Conservation (phyloP, 2,329 filamentous ascomycete genomes). For the Fusarium gaditjirri region DNA sequence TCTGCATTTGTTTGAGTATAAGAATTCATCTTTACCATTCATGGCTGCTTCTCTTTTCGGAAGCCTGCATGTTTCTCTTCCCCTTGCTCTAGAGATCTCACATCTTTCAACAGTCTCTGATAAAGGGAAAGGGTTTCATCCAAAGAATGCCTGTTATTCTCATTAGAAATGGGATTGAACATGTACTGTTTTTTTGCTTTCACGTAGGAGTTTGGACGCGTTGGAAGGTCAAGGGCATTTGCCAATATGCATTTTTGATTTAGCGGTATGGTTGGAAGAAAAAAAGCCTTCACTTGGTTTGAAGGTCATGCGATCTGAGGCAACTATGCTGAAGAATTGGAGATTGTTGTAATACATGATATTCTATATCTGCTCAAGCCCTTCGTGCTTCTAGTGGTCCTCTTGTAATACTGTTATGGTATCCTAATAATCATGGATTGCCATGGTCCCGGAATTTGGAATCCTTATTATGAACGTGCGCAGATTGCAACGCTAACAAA, state of each 20-base stretch:
- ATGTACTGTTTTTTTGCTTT: conserved; percentile 12
- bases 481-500: neutral
- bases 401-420: neutral
- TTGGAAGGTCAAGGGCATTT: conserved; percentile 20
- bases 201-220: conserved; percentile 31
- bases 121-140: conserved; percentile 24
- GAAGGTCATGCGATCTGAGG: conserved; percentile 14
- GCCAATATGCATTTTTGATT: conserved; percentile 24
- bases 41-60: conserved; percentile 27
- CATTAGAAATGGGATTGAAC: conserved; percentile 3
- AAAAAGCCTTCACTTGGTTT: conserved; percentile 36
- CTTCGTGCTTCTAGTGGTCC: neutral
- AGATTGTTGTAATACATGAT: conserved; percentile 37
- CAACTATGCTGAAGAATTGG: conserved; percentile 13
- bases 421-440: neutral
- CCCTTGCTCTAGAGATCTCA: conserved; percentile 22
- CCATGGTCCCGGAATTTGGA: neutral
- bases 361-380: conserved; percentile 13
- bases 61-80: conserved; percentile 20
- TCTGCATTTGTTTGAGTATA: conserved; percentile 42
- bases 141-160: conserved; percentile 14
- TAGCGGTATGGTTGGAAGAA: conserved; percentile 38
- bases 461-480: neutral
- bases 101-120: conserved; percentile 16
- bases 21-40: conserved; percentile 24